Conservation (phyloP, 257 asterid genomes). For the Solanum stenotomum region DNA sequence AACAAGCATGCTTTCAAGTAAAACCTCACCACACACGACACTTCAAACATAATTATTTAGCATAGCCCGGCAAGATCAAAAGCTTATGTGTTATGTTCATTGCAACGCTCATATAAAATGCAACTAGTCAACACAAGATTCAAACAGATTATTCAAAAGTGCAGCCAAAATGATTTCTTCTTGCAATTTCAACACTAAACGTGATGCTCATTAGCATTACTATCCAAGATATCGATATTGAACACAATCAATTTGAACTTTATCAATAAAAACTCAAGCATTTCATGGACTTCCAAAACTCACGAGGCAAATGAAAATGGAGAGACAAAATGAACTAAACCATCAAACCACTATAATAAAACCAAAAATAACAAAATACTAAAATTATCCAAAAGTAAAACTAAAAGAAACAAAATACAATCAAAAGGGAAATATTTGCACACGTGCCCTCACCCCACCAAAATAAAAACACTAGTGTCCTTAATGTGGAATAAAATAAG, state of each 20-base stretch:
- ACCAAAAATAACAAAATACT: neutral
- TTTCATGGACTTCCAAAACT: neutral
- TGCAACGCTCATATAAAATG: too few species aligned
- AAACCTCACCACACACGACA: too few species aligned
- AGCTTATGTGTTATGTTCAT: too few species aligned
- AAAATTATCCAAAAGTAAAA: neutral
- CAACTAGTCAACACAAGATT: too few species aligned
- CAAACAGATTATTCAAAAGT: neutral
- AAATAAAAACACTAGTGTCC: too few species aligned
- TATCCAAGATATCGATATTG: neutral
- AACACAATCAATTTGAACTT: neutral
- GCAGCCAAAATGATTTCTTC: neutral
- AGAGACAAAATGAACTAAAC: neutral
- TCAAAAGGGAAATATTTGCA: neutral
- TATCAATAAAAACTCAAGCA: neutral
- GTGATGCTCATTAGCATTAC: neutral
- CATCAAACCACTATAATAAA: neutral
- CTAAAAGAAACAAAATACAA: neutral
- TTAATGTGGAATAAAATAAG: too few species aligned
- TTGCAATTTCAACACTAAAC: neutral
- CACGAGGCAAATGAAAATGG: neutral
- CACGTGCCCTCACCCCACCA: too few species aligned
- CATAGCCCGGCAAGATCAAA: too few species aligned
- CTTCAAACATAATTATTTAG: too few species aligned
- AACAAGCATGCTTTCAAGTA: too few species aligned